Conservation (phyloP, 345 rosid genomes). For the Durio zibethinus region DNA sequence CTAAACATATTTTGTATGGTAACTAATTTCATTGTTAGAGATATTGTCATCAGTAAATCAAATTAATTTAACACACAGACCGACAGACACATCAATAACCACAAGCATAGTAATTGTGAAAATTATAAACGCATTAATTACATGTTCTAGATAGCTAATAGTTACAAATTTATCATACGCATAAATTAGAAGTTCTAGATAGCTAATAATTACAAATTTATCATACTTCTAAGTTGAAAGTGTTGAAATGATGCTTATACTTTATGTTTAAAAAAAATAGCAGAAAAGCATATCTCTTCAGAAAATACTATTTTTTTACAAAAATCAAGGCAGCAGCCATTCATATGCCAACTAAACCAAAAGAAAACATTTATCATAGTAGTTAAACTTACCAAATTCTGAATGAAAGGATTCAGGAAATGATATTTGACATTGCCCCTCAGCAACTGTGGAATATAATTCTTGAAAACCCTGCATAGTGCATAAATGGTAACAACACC, state of each 20-base stretch:
- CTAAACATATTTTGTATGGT: background rate
- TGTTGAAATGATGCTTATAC: background rate
- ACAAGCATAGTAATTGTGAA: background rate
- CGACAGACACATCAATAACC: background rate
- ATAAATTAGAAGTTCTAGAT: too few species aligned
- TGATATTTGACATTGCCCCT: constrained; percentile 44
- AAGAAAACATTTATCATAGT: background rate
- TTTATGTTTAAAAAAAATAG: background rate
- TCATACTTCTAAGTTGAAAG: background rate
- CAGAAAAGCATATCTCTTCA: background rate
- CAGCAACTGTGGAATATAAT: constrained; percentile 56
- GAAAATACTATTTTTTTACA: background rate
- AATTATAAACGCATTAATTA: background rate
- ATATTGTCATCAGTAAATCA: background rate
- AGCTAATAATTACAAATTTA: background rate
- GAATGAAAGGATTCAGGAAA: constrained; percentile 50
- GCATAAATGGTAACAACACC: constrained; percentile 20
- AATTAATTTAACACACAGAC: background rate
- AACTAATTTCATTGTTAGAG: background rate
- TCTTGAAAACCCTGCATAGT: constrained; percentile 78
- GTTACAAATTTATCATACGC: too few species aligned
- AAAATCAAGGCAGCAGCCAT: background rate
- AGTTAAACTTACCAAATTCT: constrained; percentile 53
- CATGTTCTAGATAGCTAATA: background rate
- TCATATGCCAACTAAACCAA: background rate